Conservation (phyloP, 305 asterid species). For the Fraxinus sp. region DNA sequence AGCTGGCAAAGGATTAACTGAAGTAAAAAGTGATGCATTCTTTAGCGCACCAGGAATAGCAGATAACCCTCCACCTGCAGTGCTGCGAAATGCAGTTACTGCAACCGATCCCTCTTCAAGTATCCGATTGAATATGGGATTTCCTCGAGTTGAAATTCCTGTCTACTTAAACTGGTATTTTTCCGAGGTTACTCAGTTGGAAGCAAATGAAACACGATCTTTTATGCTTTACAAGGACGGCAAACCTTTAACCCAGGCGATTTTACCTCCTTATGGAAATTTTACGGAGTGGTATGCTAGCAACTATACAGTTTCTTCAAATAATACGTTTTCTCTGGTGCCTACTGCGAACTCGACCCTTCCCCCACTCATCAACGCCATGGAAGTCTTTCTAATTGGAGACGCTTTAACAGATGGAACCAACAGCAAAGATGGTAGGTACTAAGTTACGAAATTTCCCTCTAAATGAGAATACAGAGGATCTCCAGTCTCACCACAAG, state of each 20-base stretch:
- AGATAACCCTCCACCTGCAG: constrained; percentile 40
- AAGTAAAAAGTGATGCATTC: constrained; percentile 12
- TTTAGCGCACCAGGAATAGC: neutral
- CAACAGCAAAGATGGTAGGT: constrained; percentile 47
- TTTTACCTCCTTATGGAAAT: constrained; percentile 48
- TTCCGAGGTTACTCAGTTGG: constrained; percentile 46
- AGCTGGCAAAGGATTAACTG: constrained; percentile 19
- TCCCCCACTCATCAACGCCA: constrained; percentile 68
- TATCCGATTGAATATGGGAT: constrained; percentile 27
- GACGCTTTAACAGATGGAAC: constrained; percentile 46
- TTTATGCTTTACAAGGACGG: constrained; percentile 31
- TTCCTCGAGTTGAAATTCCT: constrained; percentile 23
- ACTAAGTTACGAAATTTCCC: neutral
- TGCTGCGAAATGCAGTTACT: constrained; percentile 41
- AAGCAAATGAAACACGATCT: constrained; percentile 40
- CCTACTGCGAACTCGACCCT: constrained; percentile 48
- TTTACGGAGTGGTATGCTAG: constrained; percentile 10
- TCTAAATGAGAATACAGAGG: neutral
- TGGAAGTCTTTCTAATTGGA: constrained; percentile 51
- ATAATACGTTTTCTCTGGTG: constrained; percentile 35
- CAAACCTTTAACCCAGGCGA: neutral
- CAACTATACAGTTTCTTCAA: constrained; percentile 24
- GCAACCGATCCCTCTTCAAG: constrained; percentile 9
- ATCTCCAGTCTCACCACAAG: neutral
- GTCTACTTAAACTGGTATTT: constrained; percentile 52